Conservation (phyloP, 176 grass and related monocot genomes). For the Puya raimondii region DNA sequence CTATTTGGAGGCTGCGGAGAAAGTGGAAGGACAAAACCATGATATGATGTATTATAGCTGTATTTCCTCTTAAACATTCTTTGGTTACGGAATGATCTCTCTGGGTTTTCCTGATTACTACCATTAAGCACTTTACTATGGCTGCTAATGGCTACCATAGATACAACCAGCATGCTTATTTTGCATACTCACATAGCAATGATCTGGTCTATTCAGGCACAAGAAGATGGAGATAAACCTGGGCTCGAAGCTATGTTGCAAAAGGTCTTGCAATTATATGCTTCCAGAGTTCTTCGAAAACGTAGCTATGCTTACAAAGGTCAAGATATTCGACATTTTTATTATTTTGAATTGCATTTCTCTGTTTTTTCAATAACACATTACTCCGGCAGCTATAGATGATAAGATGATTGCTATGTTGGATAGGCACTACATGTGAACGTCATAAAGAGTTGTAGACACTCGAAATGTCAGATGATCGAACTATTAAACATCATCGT, state of each 20-base stretch:
- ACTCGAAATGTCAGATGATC: too few species aligned
- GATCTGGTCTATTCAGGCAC: slow-evolving; percentile 44
- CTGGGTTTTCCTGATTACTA: background rate
- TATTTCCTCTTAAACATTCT: background rate
- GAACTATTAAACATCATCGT: too few species aligned
- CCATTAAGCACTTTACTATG: background rate
- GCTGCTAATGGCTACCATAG: background rate
- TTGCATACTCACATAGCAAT: background rate
- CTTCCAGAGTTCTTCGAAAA: slow-evolving; percentile 66
- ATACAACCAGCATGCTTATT: background rate
- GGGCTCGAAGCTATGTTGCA: slow-evolving; percentile 82
- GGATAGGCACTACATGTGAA: too few species aligned
- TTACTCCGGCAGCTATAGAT: background rate
- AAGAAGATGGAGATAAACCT: slow-evolving; percentile 85
- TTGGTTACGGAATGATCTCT: background rate
- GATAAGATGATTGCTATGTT: too few species aligned
- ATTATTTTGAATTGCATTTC: background rate
- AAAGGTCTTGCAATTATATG: slow-evolving; percentile 86
- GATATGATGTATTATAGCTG: background rate
- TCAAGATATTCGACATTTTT: slow-evolving; percentile 13
- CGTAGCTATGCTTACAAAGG: slow-evolving; percentile 89
- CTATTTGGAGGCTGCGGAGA: too few species aligned
- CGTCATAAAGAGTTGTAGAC: too few species aligned
- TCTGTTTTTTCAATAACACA: background rate
- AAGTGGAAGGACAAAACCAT: too few species aligned